Evolutionary conservation across 2,329 filamentous ascomycete species (phyloP).

Genomic region (Colletotrichum costaricense): DNA sequence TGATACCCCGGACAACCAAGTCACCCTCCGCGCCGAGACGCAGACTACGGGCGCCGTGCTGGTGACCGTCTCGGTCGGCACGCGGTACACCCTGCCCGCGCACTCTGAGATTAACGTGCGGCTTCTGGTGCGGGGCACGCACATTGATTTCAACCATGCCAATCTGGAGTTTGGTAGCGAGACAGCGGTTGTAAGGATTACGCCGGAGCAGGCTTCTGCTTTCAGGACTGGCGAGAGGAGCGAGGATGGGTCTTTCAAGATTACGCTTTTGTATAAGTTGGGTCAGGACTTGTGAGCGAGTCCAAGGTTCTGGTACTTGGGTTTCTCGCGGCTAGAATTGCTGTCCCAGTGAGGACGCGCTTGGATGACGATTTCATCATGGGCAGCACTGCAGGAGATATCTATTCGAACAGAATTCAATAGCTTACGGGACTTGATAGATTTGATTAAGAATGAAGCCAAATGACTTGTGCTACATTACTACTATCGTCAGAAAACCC

Average conservation of each 20-base stretch:
- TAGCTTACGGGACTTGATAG: too few species aligned
- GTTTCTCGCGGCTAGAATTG: too few species aligned
- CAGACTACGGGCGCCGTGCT: neutral
- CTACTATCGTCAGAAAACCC: too few species aligned
- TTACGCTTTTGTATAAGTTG: neutral
- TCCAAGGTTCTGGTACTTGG: too few species aligned
- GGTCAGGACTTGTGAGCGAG: neutral
- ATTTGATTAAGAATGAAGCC: too few species aligned
- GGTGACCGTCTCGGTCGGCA: neutral
- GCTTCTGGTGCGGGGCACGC: neutral
- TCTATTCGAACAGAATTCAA: too few species aligned
- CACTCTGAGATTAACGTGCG: neutral
- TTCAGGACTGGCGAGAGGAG: neutral
- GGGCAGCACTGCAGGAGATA: too few species aligned
- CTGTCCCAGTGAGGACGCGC: too few species aligned
- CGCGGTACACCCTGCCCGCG: neutral
- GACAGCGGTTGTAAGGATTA: neutral
- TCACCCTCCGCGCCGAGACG: neutral
- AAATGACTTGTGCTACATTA: too few species aligned
- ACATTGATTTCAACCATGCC: neutral
- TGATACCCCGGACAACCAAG: neutral
- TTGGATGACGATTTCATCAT: too few species aligned
- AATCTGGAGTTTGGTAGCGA: neutral
- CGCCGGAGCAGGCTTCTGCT: neutral
- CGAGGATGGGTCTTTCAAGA: neutral